Percentiles rank a stretch among this genome's conserved stretches.
phyloP scores from a whole-genome alignment of 495 filamentous ascomycete species.

The Neurospora sp. region DNA sequence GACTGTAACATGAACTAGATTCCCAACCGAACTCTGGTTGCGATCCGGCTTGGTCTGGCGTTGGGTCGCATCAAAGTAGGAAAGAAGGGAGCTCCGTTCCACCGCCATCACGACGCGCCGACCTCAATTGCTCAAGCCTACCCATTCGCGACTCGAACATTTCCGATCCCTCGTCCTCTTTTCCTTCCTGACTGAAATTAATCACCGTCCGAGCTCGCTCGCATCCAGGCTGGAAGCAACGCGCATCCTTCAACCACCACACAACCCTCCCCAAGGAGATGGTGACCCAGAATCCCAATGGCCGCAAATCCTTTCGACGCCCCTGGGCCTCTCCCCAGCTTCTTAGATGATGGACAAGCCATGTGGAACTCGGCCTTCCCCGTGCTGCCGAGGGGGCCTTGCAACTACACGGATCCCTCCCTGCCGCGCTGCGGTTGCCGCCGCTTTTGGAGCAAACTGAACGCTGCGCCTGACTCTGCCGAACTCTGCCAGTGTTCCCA shows the following conservation, averaged over 20 bases:
- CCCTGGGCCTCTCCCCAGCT: slow-evolving; percentile 29
- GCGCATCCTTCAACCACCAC: not conserved
- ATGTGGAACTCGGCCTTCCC: slow-evolving; percentile 14
- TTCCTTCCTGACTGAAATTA: not conserved
- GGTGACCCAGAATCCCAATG: slow-evolving; percentile 31
- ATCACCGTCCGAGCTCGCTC: not conserved
- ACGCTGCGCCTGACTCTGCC: slow-evolving; percentile 17
- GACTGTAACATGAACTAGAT: slow-evolving; percentile 36
- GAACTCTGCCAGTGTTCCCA: slow-evolving; percentile 60
- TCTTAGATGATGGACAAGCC: slow-evolving; percentile 29
- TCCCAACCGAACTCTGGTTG: slow-evolving; percentile 14
- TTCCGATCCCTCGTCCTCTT: not conserved
- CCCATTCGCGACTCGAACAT: not conserved
- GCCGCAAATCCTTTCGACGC: slow-evolving; percentile 35
- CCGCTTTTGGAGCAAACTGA: slow-evolving; percentile 50
- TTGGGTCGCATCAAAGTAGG: slow-evolving; percentile 16
- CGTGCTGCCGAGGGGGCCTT: slow-evolving; percentile 44
- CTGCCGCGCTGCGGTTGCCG: slow-evolving; percentile 52
- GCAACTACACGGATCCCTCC: slow-evolving; percentile 51
- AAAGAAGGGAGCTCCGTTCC: not conserved
- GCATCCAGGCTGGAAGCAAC: not conserved
- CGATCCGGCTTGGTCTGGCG: slow-evolving; percentile 31
- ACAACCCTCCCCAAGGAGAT: slow-evolving; percentile 19
- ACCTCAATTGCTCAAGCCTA: not conserved
- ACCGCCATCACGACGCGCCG: not conserved